Evolutionary conservation across 805 yeast species (phyloP).

Genomic region (Ascoidea rubescens): DNA sequence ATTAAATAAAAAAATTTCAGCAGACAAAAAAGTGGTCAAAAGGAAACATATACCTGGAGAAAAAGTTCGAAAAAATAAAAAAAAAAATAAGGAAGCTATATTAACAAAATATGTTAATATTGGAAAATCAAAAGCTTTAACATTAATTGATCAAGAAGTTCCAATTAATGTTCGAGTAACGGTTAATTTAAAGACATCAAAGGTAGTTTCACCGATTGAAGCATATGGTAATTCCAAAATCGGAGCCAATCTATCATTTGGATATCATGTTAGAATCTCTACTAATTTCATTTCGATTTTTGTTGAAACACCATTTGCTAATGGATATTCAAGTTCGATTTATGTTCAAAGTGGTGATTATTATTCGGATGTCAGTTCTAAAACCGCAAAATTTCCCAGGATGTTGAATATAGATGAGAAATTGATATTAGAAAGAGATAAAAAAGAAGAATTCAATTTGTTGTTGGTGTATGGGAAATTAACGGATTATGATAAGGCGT

Average conservation of each 20-base stretch:
- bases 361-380: slow-evolving; percentile 20
- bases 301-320: slow-evolving; percentile 49
- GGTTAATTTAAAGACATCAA: slow-evolving; percentile 46
- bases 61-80: slow-evolving; percentile 25
- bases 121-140: slow-evolving; percentile 47
- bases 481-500: slow-evolving; percentile 39
- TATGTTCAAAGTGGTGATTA: slow-evolving; percentile 59
- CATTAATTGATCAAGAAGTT: slow-evolving; percentile 43
- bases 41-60: slow-evolving; percentile 10
- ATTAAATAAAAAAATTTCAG: slow-evolving; percentile 24
- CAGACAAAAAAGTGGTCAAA: slow-evolving; percentile 12
- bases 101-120: slow-evolving; percentile 66
- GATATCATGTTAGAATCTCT: slow-evolving; percentile 64
- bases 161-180: slow-evolving; percentile 76
- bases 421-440: slow-evolving; percentile 12
- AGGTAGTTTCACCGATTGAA: slow-evolving; percentile 53
- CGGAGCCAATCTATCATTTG: slow-evolving; percentile 51
- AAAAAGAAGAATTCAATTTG: slow-evolving; percentile 15
- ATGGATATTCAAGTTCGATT: slow-evolving; percentile 57
- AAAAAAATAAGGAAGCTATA: slow-evolving; percentile 36
- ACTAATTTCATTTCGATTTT: slow-evolving; percentile 47
- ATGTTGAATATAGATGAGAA: slow-evolving; percentile 15
- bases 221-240: slow-evolving; percentile 45
- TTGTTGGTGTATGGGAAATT: slow-evolving; percentile 54
- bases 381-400: slow-evolving; percentile 14